A percentile compares a stretch with the other conserved stretches of the same genome.
phyloP scores from a whole-genome alignment of 2,329 filamentous ascomycete genomes.

The Ceratocystiopsis sp. region DNA sequence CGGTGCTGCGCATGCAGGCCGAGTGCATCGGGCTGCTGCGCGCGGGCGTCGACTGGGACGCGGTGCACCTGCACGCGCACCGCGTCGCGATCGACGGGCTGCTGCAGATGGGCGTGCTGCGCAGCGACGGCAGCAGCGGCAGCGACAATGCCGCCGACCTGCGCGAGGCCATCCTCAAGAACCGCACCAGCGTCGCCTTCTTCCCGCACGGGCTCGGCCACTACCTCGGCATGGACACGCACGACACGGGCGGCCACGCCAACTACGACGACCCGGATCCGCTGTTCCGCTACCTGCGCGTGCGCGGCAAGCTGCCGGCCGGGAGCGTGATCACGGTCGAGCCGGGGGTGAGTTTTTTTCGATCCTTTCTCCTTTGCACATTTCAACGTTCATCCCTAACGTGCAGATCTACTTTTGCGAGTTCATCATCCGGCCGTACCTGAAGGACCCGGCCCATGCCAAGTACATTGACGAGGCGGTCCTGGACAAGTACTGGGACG shows the following conservation, averaged over 20 bases:
- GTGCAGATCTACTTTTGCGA: constrained; percentile 69
- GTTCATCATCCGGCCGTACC: constrained; percentile 71
- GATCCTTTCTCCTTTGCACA: background rate
- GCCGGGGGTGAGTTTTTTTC: constrained; percentile 49
- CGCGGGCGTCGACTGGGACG: constrained; percentile 62
- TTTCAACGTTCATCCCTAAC: constrained; percentile 1
- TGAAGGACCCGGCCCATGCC: constrained; percentile 52
- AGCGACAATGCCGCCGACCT: no score
- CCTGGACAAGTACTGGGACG: constrained; percentile 65
- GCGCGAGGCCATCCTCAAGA: constrained; percentile 56
- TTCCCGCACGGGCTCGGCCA: constrained; percentile 85
- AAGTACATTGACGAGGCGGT: constrained; percentile 62
- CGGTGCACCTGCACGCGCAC: constrained; percentile 66
- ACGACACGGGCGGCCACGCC: constrained; percentile 66
- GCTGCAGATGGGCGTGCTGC: constrained; percentile 56
- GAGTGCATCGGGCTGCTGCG: constrained; percentile 58
- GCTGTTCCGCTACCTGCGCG: constrained; percentile 75
- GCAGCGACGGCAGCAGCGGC: constrained; percentile 20
- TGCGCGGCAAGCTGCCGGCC: constrained; percentile 57
- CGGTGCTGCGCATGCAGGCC: constrained; percentile 76
- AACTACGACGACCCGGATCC: constrained; percentile 65
- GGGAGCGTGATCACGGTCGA: constrained; percentile 86
- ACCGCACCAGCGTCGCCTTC: constrained; percentile 73
- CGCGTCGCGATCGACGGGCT: constrained; percentile 68
- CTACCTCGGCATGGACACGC: constrained; percentile 83